Percentiles rank a stretch among this genome's conserved stretches.
phyloP scores from a whole-genome alignment of 768 basidiomycete species.

The Myochromella boudieri region DNA sequence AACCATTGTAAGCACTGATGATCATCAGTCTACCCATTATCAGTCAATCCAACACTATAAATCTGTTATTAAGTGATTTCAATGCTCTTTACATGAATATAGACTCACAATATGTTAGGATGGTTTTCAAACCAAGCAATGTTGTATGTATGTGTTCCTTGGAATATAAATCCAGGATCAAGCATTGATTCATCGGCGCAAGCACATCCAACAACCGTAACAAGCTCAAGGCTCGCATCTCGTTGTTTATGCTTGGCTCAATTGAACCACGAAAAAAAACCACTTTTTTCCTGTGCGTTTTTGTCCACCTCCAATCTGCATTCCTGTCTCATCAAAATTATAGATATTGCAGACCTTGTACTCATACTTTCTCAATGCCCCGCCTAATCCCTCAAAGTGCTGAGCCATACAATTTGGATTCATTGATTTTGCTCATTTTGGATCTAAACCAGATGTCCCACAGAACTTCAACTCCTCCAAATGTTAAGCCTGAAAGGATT shows the following conservation, averaged over 20 bases:
- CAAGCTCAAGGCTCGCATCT: conserved; percentile 37
- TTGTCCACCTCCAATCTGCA: conserved; percentile 28
- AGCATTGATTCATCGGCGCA: conserved; percentile 34
- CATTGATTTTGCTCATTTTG: conserved; percentile 30
- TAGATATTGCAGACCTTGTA: conserved; percentile 31
- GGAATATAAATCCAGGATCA: conserved; percentile 34
- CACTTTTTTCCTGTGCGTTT: conserved; percentile 21
- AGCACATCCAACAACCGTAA: conserved; percentile 40
- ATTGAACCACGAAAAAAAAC: conserved; percentile 13
- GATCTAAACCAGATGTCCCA: conserved; percentile 26
- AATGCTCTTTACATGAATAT: neutral
- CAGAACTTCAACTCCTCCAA: neutral
- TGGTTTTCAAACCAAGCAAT: conserved; percentile 26
- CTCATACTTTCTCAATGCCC: conserved; percentile 18
- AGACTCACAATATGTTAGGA: conserved; percentile 18
- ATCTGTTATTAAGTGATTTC: conserved; percentile 4
- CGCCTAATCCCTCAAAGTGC: conserved; percentile 22
- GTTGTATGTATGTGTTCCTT: conserved; percentile 20
- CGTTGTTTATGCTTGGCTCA: conserved; percentile 18
- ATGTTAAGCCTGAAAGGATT: neutral
- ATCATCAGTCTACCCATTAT: conserved; percentile 44
- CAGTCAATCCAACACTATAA: conserved; percentile 30
- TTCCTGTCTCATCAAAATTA: conserved; percentile 38
- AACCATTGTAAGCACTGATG: conserved; percentile 38
- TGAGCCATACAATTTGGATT: conserved; percentile 26